These are phyloP conservation scores for Reutealis trisperma DNA, from an alignment of 345 rosid genomes.

Conservation along the genomic window DNA sequence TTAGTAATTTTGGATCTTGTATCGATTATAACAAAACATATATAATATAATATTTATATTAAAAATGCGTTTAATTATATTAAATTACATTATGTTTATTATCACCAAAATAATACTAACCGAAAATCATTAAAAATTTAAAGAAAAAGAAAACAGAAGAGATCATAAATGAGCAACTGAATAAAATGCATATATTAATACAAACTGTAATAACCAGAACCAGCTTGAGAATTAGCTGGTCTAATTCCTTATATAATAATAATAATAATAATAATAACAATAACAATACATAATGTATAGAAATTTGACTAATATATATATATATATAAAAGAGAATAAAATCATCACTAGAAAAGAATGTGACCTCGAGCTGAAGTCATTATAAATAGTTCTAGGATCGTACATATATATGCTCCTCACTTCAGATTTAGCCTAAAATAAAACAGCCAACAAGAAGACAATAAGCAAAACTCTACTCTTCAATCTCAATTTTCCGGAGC, in stretches of 20 bases:
- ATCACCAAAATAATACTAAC: background rate
- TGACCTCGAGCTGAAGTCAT: slow-evolving; percentile 61
- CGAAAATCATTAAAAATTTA: background rate
- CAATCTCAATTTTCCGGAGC: slow-evolving; percentile 6
- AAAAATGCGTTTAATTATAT: too few relatives aligned
- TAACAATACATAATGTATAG: background rate
- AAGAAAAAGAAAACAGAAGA: background rate
- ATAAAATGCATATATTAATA: background rate
- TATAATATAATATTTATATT: too few relatives aligned
- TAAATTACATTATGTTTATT: too few relatives aligned
- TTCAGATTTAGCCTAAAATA: background rate
- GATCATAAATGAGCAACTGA: background rate
- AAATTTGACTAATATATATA: slow-evolving; percentile 3
- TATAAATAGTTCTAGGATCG: background rate
- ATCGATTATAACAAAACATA: too few relatives aligned
- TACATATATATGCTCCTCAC: background rate
- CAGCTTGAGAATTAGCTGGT: slow-evolving; percentile 18
- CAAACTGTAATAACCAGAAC: background rate
- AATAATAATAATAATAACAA: slow-evolving; percentile 4
- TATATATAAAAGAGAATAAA: slow-evolving; percentile 14
- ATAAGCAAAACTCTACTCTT: slow-evolving; percentile 33
- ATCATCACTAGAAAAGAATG: slow-evolving; percentile 43
- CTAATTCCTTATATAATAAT: background rate
- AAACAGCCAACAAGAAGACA: slow-evolving; percentile 14
- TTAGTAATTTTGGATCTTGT: too few relatives aligned